Evolutionary conservation across 805 yeast genomes (phyloP).

Genomic region (Kazachstania taianensis): DNA sequence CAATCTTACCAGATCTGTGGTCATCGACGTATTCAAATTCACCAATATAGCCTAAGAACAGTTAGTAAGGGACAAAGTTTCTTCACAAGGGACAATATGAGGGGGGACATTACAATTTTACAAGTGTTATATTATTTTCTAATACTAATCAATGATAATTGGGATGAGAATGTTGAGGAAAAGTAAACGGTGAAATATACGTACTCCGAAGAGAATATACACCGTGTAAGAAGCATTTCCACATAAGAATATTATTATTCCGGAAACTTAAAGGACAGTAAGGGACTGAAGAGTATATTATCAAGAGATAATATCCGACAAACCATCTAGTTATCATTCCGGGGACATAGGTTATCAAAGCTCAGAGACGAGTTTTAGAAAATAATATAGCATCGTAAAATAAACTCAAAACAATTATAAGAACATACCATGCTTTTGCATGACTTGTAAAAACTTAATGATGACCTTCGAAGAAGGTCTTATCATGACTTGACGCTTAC

Average conservation of each 20-base stretch:
- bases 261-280: slow-evolving; percentile 97
- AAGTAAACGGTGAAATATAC: slow-evolving; percentile 49
- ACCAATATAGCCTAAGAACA: slow-evolving; percentile 61
- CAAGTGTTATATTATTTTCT: neutral
- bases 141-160: neutral
- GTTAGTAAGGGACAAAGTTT: neutral
- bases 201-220: slow-evolving; percentile 9
- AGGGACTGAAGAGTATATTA: slow-evolving; percentile 49
- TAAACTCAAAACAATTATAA: neutral
- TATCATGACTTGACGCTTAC: slow-evolving; percentile 96
- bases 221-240: slow-evolving; percentile 65
- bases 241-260: slow-evolving; percentile 44
- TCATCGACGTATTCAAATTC: slow-evolving; percentile 97
- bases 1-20: slow-evolving; percentile 98
- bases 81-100: too few species aligned
- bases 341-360: slow-evolving; percentile 42
- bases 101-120: neutral
- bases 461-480: slow-evolving; percentile 98
- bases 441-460: slow-evolving; percentile 88
- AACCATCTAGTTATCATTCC: slow-evolving; percentile 98
- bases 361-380: too few species aligned
- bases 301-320: slow-evolving; percentile 40
- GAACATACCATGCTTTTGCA: slow-evolving; percentile 82
- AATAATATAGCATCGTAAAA: too few species aligned
- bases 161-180: slow-evolving; percentile 43